These are phyloP conservation scores for Condylostoma magnum DNA, from an alignment of 169 alveolate genomes.

Conservation along the genomic window DNA sequence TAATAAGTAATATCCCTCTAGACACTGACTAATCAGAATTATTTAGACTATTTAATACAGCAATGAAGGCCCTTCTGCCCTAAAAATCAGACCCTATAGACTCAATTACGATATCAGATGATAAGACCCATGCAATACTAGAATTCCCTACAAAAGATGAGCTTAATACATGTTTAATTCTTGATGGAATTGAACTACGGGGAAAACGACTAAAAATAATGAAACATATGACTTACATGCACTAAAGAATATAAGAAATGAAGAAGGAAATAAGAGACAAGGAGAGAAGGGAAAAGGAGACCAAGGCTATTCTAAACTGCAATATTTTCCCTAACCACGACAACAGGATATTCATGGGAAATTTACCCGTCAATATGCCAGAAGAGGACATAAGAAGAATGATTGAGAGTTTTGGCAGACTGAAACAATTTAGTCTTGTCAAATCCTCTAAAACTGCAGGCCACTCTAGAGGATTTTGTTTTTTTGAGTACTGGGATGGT, in stretches of 20 bases:
- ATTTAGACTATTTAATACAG: not conserved
- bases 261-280: constrained; percentile 26
- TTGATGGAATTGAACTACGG: constrained; percentile 27
- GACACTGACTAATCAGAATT: constrained; percentile 2
- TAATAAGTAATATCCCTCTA: constrained; percentile 28
- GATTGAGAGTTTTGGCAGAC: constrained; percentile 75
- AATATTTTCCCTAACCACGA: constrained; percentile 37
- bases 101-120: not conserved
- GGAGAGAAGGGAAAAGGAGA: constrained; percentile 18
- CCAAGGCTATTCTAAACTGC: constrained; percentile 11
- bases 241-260: constrained; percentile 10
- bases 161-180: not conserved
- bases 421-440: constrained; percentile 71
- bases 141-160: constrained; percentile 10
- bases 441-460: constrained; percentile 50
- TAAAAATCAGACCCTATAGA: not conserved
- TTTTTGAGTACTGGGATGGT: constrained; percentile 76
- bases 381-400: constrained; percentile 73
- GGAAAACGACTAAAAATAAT: not conserved
- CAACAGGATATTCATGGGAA: constrained; percentile 78
- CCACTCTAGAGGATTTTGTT: constrained; percentile 72
- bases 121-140: constrained; percentile 14
- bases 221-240: constrained; percentile 19
- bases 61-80: constrained; percentile 9
- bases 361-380: constrained; percentile 68